phyloP scores from a whole-genome alignment of 2,329 filamentous ascomycete genomes.

The Lachnellula suecica region DNA sequence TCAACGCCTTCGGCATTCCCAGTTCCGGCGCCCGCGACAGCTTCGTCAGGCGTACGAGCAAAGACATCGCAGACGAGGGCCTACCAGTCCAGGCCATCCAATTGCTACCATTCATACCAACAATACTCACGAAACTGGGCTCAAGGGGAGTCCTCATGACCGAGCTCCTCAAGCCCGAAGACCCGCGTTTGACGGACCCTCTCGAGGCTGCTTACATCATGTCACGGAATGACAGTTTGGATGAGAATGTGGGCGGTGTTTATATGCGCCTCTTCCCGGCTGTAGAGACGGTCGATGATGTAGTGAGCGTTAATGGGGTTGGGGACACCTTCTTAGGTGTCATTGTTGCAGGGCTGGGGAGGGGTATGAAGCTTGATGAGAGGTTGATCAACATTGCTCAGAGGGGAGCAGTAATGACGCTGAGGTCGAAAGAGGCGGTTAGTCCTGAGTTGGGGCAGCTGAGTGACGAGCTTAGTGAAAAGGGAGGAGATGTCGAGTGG shows the following conservation, averaged over 20 bases:
- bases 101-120: constrained; percentile 84
- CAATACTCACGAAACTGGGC: constrained; percentile 82
- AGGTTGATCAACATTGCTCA: constrained; percentile 79
- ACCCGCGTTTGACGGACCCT: constrained; percentile 63
- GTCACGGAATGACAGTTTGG: constrained; percentile 56
- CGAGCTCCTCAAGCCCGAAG: constrained; percentile 64
- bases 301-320: constrained; percentile 90
- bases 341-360: constrained; percentile 74
- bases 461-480: not conserved
- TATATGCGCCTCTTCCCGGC: constrained; percentile 73
- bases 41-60: constrained; percentile 67
- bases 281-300: constrained; percentile 63
- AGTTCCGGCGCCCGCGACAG: constrained; percentile 67
- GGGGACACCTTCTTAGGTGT: constrained; percentile 92
- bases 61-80: constrained; percentile 71
- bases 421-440: constrained; percentile 75
- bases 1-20: constrained; percentile 77
- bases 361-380: constrained; percentile 41
- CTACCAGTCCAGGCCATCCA: constrained; percentile 82
- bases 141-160: constrained; percentile 62
- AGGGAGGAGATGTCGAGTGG: no score
- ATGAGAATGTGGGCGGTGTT: constrained; percentile 66
- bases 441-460: constrained; percentile 40
- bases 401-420: constrained; percentile 73
- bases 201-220: constrained; percentile 70